Evolutionary conservation across 1,284 basidiomycete genomes (phyloP).

Genomic region (Xerocomus amazonicus): DNA sequence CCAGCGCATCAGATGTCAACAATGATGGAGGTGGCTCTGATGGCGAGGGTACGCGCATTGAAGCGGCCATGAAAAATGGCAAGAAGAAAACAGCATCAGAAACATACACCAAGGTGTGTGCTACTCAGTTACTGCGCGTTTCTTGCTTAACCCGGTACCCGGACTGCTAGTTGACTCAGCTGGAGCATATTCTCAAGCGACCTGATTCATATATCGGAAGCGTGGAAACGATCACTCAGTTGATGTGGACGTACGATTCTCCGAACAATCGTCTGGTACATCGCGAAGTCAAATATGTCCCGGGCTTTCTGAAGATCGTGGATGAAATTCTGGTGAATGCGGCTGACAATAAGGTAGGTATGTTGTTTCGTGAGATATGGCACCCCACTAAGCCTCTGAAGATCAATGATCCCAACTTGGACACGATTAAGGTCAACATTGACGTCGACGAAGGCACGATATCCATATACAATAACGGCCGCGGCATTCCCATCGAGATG

Average conservation of each 20-base stretch:
- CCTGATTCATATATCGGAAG: constrained; percentile 99
- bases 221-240: constrained; percentile 79
- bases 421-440: constrained; percentile 84
- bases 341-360: constrained; percentile 92
- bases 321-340: constrained; percentile 99
- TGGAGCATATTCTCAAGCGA: constrained; percentile 94
- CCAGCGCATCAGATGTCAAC: constrained; percentile 39
- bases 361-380: not conserved
- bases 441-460: constrained; percentile 84
- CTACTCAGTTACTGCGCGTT: not conserved
- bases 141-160: constrained; percentile 5
- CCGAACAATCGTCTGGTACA: constrained; percentile 77
- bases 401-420: constrained; percentile 90
- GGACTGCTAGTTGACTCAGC: constrained; percentile 76
- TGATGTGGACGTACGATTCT: constrained; percentile 90
- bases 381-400: constrained; percentile 31
- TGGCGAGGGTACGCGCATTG: constrained; percentile 40
- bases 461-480: constrained; percentile 94
- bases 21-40: constrained; percentile 41
- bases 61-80: constrained; percentile 34
- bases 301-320: constrained; percentile 99
- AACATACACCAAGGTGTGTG: constrained; percentile 83
- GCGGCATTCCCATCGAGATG: constrained; percentile 96
- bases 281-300: constrained; percentile 87
- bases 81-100: constrained; percentile 89